phyloP scores from a whole-genome alignment of 306 rosid species.

The Quercus mongolica region DNA sequence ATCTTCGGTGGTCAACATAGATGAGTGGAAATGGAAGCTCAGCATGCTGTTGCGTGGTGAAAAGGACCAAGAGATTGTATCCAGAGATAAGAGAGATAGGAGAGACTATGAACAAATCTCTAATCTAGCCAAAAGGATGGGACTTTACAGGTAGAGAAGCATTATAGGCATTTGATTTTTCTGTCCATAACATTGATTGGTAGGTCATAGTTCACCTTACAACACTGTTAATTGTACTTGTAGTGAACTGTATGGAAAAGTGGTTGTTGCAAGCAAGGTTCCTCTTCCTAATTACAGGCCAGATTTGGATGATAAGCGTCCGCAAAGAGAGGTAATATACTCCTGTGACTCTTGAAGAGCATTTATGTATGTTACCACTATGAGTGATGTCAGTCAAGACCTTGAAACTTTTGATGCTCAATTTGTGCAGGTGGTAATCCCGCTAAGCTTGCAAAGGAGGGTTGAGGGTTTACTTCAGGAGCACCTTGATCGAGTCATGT shows the following conservation, averaged over 20 bases:
- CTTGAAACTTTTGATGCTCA: conserved; percentile 5
- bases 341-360: neutral
- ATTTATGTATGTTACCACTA: conserved; percentile 1
- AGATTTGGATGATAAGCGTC: conserved; percentile 97
- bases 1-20: conserved; percentile 89
- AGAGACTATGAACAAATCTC: conserved; percentile 96
- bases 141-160: conserved; percentile 60
- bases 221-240: conserved; percentile 1
- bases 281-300: conserved; percentile 99
- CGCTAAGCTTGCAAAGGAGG: conserved; percentile 90
- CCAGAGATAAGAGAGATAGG: conserved; percentile 81
- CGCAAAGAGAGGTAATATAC: conserved; percentile 85
- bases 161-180: neutral
- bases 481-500: conserved; percentile 66
- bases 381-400: conserved; percentile 14
- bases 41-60: conserved; percentile 78
- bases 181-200: neutral
- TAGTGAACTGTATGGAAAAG: conserved; percentile 88
- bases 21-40: conserved; percentile 98
- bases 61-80: conserved; percentile 88
- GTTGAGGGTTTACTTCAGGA: conserved; percentile 90
- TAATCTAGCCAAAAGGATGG: conserved; percentile 91
- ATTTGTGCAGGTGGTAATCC: conserved; percentile 66
- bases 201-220: conserved; percentile 9
- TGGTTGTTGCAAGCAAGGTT: conserved; percentile 88